phyloP scores from a whole-genome alignment of 2,329 filamentous ascomycete genomes.

The Fusarium aywerte region DNA sequence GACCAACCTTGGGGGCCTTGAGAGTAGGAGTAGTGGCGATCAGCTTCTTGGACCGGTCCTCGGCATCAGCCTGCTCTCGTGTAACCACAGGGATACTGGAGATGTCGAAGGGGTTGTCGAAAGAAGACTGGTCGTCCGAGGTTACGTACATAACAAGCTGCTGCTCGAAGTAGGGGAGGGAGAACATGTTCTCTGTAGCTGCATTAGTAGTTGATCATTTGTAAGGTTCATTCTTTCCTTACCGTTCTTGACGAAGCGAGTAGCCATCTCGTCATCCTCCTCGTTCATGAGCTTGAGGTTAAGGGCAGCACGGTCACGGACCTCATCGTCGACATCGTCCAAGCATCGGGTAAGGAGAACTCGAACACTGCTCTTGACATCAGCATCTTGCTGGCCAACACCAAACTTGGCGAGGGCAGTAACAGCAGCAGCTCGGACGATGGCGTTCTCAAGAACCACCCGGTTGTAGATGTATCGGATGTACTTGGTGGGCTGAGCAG shows the following conservation, averaged over 20 bases:
- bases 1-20: conserved; percentile 87
- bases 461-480: conserved; percentile 99
- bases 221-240: conserved; percentile 34
- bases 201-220: conserved; percentile 18
- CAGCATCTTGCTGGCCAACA: conserved; percentile 93
- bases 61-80: conserved; percentile 93
- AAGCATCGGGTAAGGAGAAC: conserved; percentile 93
- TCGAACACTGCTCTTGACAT: conserved; percentile 94
- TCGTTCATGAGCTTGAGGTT: conserved; percentile 93
- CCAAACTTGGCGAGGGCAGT: conserved; percentile 97
- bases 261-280: conserved; percentile 87
- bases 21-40: conserved; percentile 91
- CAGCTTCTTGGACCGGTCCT: conserved; percentile 97
- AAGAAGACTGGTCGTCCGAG: conserved; percentile 86
- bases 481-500: conserved; percentile 95
- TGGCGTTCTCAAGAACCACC: conserved; percentile 95
- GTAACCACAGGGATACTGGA: conserved; percentile 91
- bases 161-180: conserved; percentile 93
- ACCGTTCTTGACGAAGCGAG: conserved; percentile 94
- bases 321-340: conserved; percentile 97
- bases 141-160: conserved; percentile 98
- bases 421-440: conserved; percentile 93
- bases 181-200: conserved; percentile 86
- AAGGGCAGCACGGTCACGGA: conserved; percentile 91
- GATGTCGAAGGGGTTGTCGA: conserved; percentile 88